These are phyloP conservation scores for Botryosphaeria agaves DNA, from an alignment of 2,329 filamentous ascomycete genomes.

Conservation along the genomic window DNA sequence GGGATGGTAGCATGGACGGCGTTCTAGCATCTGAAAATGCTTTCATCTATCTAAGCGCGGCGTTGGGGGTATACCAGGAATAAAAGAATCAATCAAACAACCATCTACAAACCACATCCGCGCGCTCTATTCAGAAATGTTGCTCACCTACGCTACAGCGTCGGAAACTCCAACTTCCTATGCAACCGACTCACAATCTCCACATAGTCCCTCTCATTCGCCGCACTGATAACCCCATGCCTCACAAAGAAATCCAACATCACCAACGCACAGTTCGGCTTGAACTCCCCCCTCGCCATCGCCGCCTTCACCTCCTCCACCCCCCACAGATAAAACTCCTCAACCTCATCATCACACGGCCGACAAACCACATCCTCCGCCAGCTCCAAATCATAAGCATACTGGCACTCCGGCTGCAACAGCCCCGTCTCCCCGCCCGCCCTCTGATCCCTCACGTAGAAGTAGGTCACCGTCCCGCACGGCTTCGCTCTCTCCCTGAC, in stretches of 20 bases:
- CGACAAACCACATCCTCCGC: constrained; percentile 47
- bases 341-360: constrained; percentile 80
- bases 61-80: too few relatives aligned
- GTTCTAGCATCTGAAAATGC: too few relatives aligned
- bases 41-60: too few relatives aligned
- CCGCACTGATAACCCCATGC: constrained; percentile 60
- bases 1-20: too few relatives aligned
- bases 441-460: constrained; percentile 57
- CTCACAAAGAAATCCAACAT: constrained; percentile 81
- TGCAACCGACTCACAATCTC: constrained; percentile 63
- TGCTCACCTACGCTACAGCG: too few relatives aligned
- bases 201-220: constrained; percentile 62
- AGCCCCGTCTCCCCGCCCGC: constrained; percentile 67
- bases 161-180: constrained; percentile 60
- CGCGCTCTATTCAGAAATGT: too few relatives aligned
- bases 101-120: too few relatives aligned
- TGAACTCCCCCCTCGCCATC: constrained; percentile 60
- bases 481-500: constrained; percentile 43
- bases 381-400: constrained; percentile 77
- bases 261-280: constrained; percentile 78
- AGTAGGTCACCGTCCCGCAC: constrained; percentile 64
- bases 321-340: constrained; percentile 61
- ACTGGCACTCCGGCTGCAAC: constrained; percentile 82
- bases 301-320: constrained; percentile 59
- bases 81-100: too few relatives aligned